phyloP scores from a whole-genome alignment of 2,329 filamentous ascomycete species.

The Colletotrichum magnum region DNA sequence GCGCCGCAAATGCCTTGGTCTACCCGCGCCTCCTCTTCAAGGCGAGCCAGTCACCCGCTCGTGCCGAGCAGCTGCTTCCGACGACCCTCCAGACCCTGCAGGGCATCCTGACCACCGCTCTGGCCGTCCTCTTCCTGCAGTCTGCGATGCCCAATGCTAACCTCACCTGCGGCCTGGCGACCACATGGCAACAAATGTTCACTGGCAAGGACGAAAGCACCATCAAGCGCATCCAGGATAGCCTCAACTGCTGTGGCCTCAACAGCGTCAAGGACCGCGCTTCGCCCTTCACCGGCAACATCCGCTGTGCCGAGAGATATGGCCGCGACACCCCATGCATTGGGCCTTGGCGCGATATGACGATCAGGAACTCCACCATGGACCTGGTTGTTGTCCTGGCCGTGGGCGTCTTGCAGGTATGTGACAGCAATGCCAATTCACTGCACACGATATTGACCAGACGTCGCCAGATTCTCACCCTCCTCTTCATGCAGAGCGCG shows the following conservation, averaged over 20 bases:
- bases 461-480: conserved; percentile 19
- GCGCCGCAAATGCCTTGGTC: conserved; percentile 53
- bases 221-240: conserved; percentile 75
- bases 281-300: conserved; percentile 69
- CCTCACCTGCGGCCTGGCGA: conserved; percentile 68
- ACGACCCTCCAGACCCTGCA: conserved; percentile 58
- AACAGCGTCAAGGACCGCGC: conserved; percentile 69
- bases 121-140: conserved; percentile 60
- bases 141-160: conserved; percentile 50
- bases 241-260: conserved; percentile 77
- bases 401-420: conserved; percentile 71
- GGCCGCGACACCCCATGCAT: conserved; percentile 64
- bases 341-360: conserved; percentile 67
- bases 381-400: conserved; percentile 68
- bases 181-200: conserved; percentile 70
- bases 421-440: not conserved
- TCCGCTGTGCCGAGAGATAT: conserved; percentile 61
- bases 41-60: conserved; percentile 37
- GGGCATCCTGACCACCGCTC: conserved; percentile 56
- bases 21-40: conserved; percentile 50
- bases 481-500: conserved; percentile 36
- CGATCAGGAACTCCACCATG: conserved; percentile 67
- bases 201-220: conserved; percentile 61
- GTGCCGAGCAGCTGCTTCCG: conserved; percentile 36
- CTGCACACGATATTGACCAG: not conserved